Evolutionary conservation across 2,329 filamentous ascomycete species (phyloP).

Genomic region (Verticillium isaacii): DNA sequence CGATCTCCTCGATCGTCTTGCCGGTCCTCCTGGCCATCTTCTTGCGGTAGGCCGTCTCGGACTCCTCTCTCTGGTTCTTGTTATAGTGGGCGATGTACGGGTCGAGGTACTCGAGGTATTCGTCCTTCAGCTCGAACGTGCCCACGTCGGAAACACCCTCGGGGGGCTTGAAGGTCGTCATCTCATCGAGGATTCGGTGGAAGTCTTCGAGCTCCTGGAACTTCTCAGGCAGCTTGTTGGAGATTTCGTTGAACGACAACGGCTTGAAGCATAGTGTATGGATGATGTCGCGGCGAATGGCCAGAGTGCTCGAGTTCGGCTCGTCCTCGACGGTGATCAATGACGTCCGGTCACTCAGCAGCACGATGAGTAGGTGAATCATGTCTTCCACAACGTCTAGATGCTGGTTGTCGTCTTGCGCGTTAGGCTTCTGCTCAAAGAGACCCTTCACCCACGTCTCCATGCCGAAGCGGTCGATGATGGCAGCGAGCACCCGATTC

Average conservation of each 20-base stretch:
- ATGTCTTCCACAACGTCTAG: constrained; percentile 95
- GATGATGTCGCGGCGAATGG: constrained; percentile 82
- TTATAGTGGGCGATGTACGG: constrained; percentile 95
- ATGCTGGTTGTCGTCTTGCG: constrained; percentile 81
- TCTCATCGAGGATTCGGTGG: constrained; percentile 75
- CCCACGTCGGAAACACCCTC: constrained; percentile 91
- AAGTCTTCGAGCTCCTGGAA: constrained; percentile 88
- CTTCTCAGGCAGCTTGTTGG: constrained; percentile 79
- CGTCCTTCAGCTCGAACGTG: constrained; percentile 84
- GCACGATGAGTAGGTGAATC: constrained; percentile 84
- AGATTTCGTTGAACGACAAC: constrained; percentile 89
- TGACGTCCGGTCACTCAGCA: constrained; percentile 83
- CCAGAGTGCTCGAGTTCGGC: constrained; percentile 58
- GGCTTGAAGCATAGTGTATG: constrained; percentile 97
- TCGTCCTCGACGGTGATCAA: constrained; percentile 67
- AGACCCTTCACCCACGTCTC: constrained; percentile 80
- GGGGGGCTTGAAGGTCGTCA: constrained; percentile 83
- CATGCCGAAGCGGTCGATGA: constrained; percentile 89
- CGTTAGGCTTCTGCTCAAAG: constrained; percentile 66
- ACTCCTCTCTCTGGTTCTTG: constrained; percentile 95
- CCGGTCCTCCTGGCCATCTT: constrained; percentile 85
- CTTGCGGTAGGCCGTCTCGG: constrained; percentile 81
- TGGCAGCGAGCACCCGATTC: constrained; percentile 77
- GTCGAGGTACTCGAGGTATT: constrained; percentile 84
- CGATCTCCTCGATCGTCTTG: constrained; percentile 74